phyloP scores from a whole-genome alignment of 1,139 yeast species.

The Meyerozyma guilliermondii region DNA sequence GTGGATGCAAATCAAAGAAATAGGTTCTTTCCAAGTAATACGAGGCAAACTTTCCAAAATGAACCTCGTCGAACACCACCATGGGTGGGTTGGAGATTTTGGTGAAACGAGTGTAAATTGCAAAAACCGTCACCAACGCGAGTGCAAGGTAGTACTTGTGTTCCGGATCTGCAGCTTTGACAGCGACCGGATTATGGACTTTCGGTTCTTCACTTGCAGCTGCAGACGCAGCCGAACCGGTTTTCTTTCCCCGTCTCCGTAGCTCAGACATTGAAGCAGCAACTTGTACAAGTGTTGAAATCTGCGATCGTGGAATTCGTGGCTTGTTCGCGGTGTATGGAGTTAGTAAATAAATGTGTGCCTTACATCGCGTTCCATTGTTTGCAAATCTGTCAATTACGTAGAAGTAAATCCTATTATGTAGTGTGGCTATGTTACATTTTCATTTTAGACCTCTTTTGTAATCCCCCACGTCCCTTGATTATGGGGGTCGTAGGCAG shows the following conservation, averaged over 20 bases:
- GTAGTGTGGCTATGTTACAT: slow-evolving; percentile 10
- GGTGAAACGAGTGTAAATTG: slow-evolving; percentile 69
- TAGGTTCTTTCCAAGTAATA: slow-evolving; percentile 78
- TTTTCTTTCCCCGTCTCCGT: slow-evolving; percentile 4
- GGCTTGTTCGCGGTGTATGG: neutral
- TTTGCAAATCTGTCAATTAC: neutral
- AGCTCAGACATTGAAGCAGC: slow-evolving; percentile 4
- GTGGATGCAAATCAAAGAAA: slow-evolving; percentile 97
- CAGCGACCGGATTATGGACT: slow-evolving; percentile 3
- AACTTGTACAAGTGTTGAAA: neutral
- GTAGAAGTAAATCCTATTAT: too few species aligned
- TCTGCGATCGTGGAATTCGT: neutral
- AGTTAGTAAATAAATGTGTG: neutral
- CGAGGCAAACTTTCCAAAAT: slow-evolving; percentile 93
- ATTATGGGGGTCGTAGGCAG: slow-evolving; percentile 25
- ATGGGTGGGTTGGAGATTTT: slow-evolving; percentile 68
- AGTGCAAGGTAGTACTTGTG: slow-evolving; percentile 39
- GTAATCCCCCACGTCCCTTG: slow-evolving; percentile 49
- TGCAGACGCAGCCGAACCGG: slow-evolving; percentile 3
- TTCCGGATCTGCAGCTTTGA: slow-evolving; percentile 20
- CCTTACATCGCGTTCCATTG: neutral
- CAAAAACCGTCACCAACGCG: slow-evolving; percentile 52
- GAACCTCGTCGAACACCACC: slow-evolving; percentile 98
- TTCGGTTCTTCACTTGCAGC: slow-evolving; percentile 4
- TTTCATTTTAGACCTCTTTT: slow-evolving; percentile 37